These are phyloP conservation scores for Ustilago cynodontis DNA, from an alignment of 1,284 basidiomycete species.

Conservation along the genomic window DNA sequence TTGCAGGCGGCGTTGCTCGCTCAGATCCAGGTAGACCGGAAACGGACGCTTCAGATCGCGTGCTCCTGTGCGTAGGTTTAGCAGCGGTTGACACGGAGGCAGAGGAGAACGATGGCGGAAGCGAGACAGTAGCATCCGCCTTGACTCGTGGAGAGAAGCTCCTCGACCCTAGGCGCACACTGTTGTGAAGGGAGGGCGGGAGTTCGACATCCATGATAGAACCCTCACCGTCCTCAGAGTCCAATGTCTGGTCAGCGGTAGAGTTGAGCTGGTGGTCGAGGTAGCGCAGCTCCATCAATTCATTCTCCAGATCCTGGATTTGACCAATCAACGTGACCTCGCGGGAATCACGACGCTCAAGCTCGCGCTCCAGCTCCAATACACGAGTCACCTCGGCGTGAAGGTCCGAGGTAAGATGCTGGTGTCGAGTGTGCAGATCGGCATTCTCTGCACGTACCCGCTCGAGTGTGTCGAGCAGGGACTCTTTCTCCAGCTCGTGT, in stretches of 20 bases:
- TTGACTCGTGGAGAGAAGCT: conserved; percentile 21
- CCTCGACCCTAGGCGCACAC: conserved; percentile 4
- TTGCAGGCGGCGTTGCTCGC: conserved; percentile 22
- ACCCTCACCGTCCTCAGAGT: conserved; percentile 44
- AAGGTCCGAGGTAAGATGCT: conserved; percentile 50
- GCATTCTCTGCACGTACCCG: conserved; percentile 44
- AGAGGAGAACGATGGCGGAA: conserved; percentile 27
- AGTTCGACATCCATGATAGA: conserved; percentile 45
- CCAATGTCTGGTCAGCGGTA: conserved; percentile 38
- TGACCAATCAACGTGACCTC: conserved; percentile 42
- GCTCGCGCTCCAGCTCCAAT: conserved; percentile 56
- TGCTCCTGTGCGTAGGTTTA: conserved; percentile 32
- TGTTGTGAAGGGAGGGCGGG: conserved; percentile 21
- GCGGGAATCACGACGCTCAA: conserved; percentile 51
- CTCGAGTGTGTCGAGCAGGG: conserved; percentile 58
- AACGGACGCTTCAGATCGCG: conserved; percentile 35
- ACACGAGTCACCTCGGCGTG: conserved; percentile 62
- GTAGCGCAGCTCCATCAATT: conserved; percentile 41
- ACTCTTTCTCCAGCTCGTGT: conserved; percentile 61
- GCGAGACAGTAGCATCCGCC: not conserved
- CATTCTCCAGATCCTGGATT: conserved; percentile 46
- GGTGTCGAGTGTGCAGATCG: conserved; percentile 44
- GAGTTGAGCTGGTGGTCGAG: conserved; percentile 43
- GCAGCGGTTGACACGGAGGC: conserved; percentile 7
- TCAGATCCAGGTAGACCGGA: conserved; percentile 27